Evolutionary conservation across 495 filamentous ascomycete species (phyloP), one percentile per base, ranked within the genome.

Genomic region (Melanomma pulvis-pyrius): DNA sequence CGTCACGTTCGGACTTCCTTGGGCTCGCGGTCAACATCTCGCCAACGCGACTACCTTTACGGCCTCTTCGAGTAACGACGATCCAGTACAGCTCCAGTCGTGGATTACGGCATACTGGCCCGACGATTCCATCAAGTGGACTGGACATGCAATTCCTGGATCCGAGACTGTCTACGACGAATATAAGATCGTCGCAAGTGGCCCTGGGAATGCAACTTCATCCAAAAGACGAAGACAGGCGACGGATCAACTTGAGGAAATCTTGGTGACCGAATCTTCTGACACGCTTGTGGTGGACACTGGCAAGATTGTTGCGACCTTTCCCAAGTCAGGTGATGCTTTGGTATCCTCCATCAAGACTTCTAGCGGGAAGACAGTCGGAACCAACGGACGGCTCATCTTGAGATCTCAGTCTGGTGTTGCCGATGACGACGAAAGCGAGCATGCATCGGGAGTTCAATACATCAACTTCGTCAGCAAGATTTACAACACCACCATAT

Each of bases 31-130:
- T 1, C 29, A 63, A 30, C 36, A 63, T 32, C 60, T 63, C 17
- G 60, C 60, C 9, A 63, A 63, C 30, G 50, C 49, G 15, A 63
- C 60, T 9, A 46, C 50, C 13, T 63, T 63, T 50, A 46, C 32
- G 12, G 51, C 60, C 24, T 55, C 36, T 1, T 21, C 49, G 17
- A 25, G 24, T 1, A 24, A 25, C 44, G 44, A 28, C 21, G 57
- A 29, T 60, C 57, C 57, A 30, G 32, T 44, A 22, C 15, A 54
- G 24, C 49, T 55, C 15, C 49, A 63, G 21, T 55, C 60, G 2
- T 63, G 60, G 60, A 25, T 48, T n/a, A 63, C 60, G 1, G 60
- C 60, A 32, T 63, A 63, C 34, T 63, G 60, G 60, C 60, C 60
- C 1, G 60, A 63, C 47, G 50, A 50, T 8, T 55, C 60, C 1